phyloP scores from a whole-genome alignment of 441 rosid species.

The Croton laevigatus region DNA sequence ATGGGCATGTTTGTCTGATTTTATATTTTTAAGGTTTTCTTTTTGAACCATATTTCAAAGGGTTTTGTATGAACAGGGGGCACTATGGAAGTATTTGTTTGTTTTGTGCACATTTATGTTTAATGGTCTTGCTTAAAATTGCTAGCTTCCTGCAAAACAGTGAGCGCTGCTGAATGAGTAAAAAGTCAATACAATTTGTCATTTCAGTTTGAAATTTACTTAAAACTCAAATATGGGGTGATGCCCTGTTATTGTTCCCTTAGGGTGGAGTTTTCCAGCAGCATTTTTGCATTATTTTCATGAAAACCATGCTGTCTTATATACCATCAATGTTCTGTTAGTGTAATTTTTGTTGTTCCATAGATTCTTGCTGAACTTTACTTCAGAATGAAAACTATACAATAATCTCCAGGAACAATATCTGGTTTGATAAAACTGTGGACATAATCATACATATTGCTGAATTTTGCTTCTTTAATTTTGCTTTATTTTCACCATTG shows the following conservation, averaged over 20 bases:
- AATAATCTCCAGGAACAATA: neutral
- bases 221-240: neutral
- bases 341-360: neutral
- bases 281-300: slow-evolving; percentile 13
- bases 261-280: neutral
- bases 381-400: neutral
- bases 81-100: neutral
- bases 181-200: slow-evolving; percentile 19
- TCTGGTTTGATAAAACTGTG: neutral
- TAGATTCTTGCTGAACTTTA: neutral
- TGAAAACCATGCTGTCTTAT: slow-evolving; percentile 1
- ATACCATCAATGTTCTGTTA: neutral
- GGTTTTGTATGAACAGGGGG: neutral
- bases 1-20: neutral
- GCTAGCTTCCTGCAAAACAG: neutral
- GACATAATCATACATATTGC: neutral
- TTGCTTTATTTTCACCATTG: slow-evolving; percentile 3
- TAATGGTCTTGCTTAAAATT: neutral
- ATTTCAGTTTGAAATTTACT: slow-evolving; percentile 21
- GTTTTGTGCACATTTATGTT: neutral
- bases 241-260: neutral
- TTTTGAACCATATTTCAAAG: neutral
- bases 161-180: neutral
- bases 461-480: neutral
- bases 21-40: neutral